Evolutionary conservation across 2,329 filamentous ascomycete genomes (phyloP), one percentile per base, ranked within the genome.

Genomic region (Sclerotinia trifoliorum): DNA sequence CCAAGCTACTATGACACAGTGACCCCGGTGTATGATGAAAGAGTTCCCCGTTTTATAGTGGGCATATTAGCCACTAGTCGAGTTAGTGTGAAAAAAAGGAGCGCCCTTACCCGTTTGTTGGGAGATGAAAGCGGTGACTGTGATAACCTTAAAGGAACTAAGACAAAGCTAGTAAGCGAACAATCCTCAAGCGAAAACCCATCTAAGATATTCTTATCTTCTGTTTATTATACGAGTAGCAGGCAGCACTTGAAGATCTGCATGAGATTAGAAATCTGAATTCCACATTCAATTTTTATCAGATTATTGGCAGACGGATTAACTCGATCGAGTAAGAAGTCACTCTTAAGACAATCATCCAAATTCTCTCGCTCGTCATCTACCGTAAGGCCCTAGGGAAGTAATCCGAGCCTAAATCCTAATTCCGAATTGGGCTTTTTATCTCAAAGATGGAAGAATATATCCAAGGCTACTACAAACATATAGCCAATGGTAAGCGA

Each of bases 61-160:
- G 44, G 21, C 29, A 35, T 3, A 26, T 49, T 35, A 35, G 44
- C 26, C n/a, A 62, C 29, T 49, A 19, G 21, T n/a, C 15, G 3
- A 49, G 44, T 11, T 56, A 56, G 29, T 15, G 6, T 56, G 29
- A 19, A 62, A 6, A 21, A 62, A 49, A 39, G 42, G 21, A 51
- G 29, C 15, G 39, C 4, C 5, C 44, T 24, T 24, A 32, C 52
- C 32, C n/a, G 21, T 62, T 51, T 49, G 6, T 39, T 39, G 21
- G 46, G 29, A 39, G 44, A 62, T 62, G 46, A 11, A 35, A 58
- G 51, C 52, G 63, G 52, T 58, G 29, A 58, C 39, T 21, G 21
- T 58, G 63, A 39, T 21, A 26, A 29, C 48, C 52, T 48, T 58
- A 39, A 65, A 52, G 52, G 42, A 58, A 35, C n/a, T 58, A 65